phyloP scores from a whole-genome alignment of 2,329 filamentous ascomycete genomes.

The Blastomyces parvus region DNA sequence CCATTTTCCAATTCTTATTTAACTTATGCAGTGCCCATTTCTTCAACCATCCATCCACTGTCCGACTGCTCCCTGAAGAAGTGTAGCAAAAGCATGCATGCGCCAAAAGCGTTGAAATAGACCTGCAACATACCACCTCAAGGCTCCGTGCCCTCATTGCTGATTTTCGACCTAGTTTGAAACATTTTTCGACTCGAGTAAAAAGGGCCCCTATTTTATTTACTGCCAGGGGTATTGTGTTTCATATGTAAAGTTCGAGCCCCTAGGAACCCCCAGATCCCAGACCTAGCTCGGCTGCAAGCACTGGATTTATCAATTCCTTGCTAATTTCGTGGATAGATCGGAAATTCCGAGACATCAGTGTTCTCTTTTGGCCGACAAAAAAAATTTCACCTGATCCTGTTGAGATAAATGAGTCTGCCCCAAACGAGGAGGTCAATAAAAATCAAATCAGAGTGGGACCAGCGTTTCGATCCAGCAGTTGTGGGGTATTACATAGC shows the following conservation, averaged over 20 bases:
- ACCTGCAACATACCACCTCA: neutral
- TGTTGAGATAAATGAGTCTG: neutral
- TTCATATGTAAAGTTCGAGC: neutral
- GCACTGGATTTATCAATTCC: constrained; percentile 4
- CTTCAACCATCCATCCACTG: neutral
- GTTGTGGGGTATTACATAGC: neutral
- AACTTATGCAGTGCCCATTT: neutral
- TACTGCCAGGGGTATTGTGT: neutral
- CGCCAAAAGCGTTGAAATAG: neutral
- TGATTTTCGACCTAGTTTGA: neutral
- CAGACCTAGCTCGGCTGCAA: neutral
- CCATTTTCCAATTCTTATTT: neutral
- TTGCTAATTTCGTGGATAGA: constrained; percentile 1
- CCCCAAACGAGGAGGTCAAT: neutral
- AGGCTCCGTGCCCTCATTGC: neutral
- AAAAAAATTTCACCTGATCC: neutral
- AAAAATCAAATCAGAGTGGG: neutral
- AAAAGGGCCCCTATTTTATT: neutral
- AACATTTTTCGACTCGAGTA: neutral
- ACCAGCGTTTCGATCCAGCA: neutral
- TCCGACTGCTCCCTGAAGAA: neutral
- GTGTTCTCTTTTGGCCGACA: neutral
- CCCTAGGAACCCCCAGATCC: neutral
- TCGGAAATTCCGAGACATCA: neutral
- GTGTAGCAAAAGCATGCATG: neutral